Conservation (phyloP, 352 stramenopile genomes). For the Ochromonadaceae sp. region DNA sequence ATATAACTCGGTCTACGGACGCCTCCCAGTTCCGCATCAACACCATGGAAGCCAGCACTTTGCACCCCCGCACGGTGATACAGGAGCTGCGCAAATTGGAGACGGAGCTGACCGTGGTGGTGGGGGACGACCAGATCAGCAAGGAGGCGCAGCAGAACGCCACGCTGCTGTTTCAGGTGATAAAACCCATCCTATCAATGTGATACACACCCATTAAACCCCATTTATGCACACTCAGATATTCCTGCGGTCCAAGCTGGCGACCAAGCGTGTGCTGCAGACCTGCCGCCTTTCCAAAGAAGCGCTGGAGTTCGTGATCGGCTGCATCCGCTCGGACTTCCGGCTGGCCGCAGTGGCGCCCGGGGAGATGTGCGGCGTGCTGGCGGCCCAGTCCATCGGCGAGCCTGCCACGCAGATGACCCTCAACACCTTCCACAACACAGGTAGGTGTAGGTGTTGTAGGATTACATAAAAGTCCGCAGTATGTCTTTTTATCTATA, state of each 20-base stretch:
- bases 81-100: conserved; percentile 74
- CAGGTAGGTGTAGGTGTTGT: no score
- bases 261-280: conserved; percentile 85
- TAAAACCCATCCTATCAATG: no score
- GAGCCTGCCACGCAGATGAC: conserved; percentile 99
- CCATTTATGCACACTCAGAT: conserved; percentile 22
- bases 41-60: conserved; percentile 67
- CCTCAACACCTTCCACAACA: conserved; percentile 99
- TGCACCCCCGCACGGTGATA: conserved; percentile 61
- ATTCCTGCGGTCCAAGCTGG: conserved; percentile 81
- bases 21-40: conserved; percentile 83
- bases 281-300: conserved; percentile 85
- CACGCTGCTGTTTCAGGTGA: conserved; percentile 91
- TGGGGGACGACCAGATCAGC: conserved; percentile 77
- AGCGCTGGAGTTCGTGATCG: conserved; percentile 72
- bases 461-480: no score
- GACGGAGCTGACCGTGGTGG: conserved; percentile 82
- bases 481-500: no score
- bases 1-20: no score
- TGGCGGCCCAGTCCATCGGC: conserved; percentile 96
- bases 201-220: no score
- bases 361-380: conserved; percentile 94
- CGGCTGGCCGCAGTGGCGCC: conserved; percentile 66
- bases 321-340: conserved; percentile 19
- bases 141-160: conserved; percentile 93